A percentile compares a stretch with the other conserved stretches of the same genome.
phyloP scores from a whole-genome alignment of 345 rosid species.

The Citrus cavaleriei region DNA sequence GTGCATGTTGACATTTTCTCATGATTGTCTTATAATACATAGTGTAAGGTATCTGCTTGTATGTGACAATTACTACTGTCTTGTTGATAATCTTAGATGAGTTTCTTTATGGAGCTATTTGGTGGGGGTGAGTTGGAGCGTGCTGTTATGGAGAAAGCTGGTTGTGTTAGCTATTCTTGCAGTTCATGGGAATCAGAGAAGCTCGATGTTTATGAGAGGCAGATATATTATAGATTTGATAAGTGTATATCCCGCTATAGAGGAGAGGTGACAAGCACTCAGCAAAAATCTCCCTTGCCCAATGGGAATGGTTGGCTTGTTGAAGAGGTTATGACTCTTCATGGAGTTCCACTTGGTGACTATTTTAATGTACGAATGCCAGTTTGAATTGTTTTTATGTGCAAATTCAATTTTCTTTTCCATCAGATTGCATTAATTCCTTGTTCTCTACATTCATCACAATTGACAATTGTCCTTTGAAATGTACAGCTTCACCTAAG shows the following conservation, averaged over 20 bases:
- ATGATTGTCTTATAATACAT: not conserved
- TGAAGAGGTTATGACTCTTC: conserved; percentile 93
- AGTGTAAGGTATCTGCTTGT: not conserved
- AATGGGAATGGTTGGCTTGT: conserved; percentile 76
- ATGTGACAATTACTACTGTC: conserved; percentile 12
- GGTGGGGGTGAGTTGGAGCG: conserved; percentile 81
- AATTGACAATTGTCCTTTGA: conserved; percentile 1
- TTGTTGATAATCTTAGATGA: conserved; percentile 40
- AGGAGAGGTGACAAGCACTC: conserved; percentile 94
- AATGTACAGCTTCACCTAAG: conserved; percentile 69
- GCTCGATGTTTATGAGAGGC: conserved; percentile 72
- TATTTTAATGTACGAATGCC: conserved; percentile 57
- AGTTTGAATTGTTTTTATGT: not conserved
- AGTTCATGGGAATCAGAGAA: conserved; percentile 94
- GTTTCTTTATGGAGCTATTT: conserved; percentile 71
- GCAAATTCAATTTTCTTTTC: not conserved
- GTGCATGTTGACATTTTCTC: not conserved
- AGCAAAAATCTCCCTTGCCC: conserved; percentile 64
- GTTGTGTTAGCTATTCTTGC: conserved; percentile 77
- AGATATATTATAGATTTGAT: conserved; percentile 75
- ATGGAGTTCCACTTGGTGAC: conserved; percentile 92
- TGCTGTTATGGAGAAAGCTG: conserved; percentile 82
- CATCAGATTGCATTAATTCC: not conserved
- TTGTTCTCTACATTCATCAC: not conserved
- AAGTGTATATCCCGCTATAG: conserved; percentile 68